A percentile compares a stretch with the other conserved stretches of the same genome.
phyloP scores from a whole-genome alignment of 495 filamentous ascomycete species.

The Aspergillus biplanus region DNA sequence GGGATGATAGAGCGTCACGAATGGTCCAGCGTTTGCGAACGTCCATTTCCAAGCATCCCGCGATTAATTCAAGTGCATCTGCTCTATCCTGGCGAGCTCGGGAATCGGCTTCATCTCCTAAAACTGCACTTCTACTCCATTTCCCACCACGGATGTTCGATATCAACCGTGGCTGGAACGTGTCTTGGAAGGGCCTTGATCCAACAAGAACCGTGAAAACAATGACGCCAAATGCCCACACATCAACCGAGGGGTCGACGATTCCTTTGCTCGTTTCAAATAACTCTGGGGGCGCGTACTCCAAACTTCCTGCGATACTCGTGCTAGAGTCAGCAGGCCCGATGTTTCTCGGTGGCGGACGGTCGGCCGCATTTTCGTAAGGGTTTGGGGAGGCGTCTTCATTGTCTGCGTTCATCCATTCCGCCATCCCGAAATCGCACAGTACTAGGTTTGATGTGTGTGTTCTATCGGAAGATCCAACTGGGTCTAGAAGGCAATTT shows the following conservation, averaged over 20 bases:
- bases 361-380: conserved; percentile 51
- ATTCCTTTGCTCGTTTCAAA: conserved; percentile 52
- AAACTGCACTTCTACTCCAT: conserved; percentile 60
- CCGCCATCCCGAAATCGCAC: conserved; percentile 78
- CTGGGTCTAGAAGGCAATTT: conserved; percentile 71
- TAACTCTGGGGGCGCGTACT: conserved; percentile 68
- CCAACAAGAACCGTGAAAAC: conserved; percentile 66
- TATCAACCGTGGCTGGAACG: conserved; percentile 61
- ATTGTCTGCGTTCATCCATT: conserved; percentile 64
- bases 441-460: conserved; percentile 61
- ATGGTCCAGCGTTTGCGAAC: conserved; percentile 56
- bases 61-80: conserved; percentile 54
- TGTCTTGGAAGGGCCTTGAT: conserved; percentile 68
- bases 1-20: conserved; percentile 53
- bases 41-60: conserved; percentile 57
- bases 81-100: conserved; percentile 32
- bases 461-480: conserved; percentile 48
- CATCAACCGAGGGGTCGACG: conserved; percentile 61
- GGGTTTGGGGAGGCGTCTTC: conserved; percentile 53
- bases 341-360: conserved; percentile 51
- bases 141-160: conserved; percentile 64
- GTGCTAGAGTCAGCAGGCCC: conserved; percentile 61
- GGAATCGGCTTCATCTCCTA: conserved; percentile 35
- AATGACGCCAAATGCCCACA: conserved; percentile 76
- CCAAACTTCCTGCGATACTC: conserved; percentile 63